Conservation (phyloP, 2,329 filamentous ascomycete species). For the Pseudogymnoascus pannorum region DNA sequence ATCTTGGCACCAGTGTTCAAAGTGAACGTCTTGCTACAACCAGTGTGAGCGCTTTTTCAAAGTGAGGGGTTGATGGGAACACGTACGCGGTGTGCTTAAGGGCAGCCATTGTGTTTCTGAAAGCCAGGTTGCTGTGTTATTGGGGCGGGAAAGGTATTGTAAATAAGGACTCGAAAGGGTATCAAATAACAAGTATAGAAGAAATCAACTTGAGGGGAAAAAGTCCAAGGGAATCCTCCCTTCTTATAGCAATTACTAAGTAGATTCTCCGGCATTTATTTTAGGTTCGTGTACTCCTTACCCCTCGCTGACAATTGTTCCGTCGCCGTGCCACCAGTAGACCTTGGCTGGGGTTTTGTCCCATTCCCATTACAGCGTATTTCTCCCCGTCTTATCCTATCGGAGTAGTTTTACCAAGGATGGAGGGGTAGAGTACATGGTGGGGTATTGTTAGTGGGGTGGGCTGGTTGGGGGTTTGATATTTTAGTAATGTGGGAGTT, state of each 20-base stretch:
- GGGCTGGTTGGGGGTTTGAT: not conserved
- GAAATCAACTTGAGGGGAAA: not conserved
- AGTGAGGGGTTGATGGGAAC: slow-evolving; percentile 9
- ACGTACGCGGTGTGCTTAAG: slow-evolving; percentile 16
- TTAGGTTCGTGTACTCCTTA: not conserved
- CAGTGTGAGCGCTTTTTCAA: slow-evolving; percentile 19
- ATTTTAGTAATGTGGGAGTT: slow-evolving; percentile 2
- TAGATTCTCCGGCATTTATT: not conserved
- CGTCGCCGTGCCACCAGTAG: not conserved
- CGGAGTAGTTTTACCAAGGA: not conserved
- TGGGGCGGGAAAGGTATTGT: not conserved
- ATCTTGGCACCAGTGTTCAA: slow-evolving; percentile 75
- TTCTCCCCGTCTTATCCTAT: not conserved
- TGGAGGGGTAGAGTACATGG: not conserved
- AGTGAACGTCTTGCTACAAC: slow-evolving; percentile 47
- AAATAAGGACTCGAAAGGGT: slow-evolving; percentile 1
- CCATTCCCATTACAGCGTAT: not conserved
- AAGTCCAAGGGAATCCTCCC: not conserved
- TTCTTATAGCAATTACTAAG: not conserved
- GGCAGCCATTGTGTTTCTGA: not conserved
- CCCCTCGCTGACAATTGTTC: slow-evolving; percentile 2
- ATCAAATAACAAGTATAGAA: slow-evolving; percentile 2
- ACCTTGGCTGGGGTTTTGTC: not conserved
- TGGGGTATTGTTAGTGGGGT: not conserved
- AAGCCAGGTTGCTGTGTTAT: not conserved